phyloP scores from a whole-genome alignment of 2,329 filamentous ascomycete genomes.

The Metarhizium anisopliae region DNA sequence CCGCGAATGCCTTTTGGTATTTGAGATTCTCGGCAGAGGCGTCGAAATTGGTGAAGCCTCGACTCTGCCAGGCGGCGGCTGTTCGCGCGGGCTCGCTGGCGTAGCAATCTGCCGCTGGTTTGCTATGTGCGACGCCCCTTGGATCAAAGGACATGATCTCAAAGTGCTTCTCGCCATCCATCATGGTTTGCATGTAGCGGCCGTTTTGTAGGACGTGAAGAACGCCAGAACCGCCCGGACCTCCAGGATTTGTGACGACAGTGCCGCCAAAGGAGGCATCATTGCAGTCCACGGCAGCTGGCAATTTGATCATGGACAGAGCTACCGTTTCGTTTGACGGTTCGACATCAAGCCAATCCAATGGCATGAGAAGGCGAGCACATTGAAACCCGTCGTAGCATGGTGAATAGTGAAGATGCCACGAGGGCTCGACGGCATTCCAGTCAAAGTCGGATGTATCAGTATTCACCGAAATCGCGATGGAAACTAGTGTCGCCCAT shows the following conservation, averaged over 20 bases:
- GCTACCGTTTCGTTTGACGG: conserved; percentile 17
- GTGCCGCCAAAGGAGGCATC: conserved; percentile 26
- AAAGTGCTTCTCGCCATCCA: conserved; percentile 21
- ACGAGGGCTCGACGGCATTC: no score
- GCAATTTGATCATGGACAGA: conserved; percentile 28
- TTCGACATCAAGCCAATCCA: conserved; percentile 24
- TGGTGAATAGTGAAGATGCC: no score
- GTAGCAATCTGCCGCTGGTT: background rate
- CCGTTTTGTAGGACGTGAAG: conserved; percentile 14
- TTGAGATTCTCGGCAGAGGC: no score
- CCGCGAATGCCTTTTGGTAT: no score
- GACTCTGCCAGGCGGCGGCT: no score
- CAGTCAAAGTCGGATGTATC: no score
- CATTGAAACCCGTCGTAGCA: conserved; percentile 20
- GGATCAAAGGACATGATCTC: conserved; percentile 32
- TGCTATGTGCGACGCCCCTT: conserved; percentile 19
- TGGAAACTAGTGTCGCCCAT: no score
- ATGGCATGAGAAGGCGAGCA: conserved; percentile 28
- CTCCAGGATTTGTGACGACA: conserved; percentile 30
- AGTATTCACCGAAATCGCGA: no score
- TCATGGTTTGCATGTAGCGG: conserved; percentile 17
- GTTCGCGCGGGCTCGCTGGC: no score
- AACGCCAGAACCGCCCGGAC: conserved; percentile 28
- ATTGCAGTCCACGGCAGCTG: conserved; percentile 15
- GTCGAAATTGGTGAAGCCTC: no score